Evolutionary conservation across 2,329 filamentous ascomycete species (phyloP), one percentile per base, ranked within the genome.

Genomic region (Colletotrichum higginsianum): DNA sequence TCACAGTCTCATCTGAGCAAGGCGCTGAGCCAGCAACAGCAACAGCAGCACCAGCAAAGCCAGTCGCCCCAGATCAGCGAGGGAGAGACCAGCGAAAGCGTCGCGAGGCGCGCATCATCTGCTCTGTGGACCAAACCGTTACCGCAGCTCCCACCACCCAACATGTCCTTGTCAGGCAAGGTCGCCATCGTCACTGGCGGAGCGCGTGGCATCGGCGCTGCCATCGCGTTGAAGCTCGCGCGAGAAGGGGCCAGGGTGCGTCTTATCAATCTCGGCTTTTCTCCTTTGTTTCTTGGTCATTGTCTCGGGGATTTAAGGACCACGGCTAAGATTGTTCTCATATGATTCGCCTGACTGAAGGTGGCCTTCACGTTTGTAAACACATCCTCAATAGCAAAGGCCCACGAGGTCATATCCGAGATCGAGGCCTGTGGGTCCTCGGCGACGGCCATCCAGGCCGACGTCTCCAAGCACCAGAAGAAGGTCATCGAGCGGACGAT

Each of bases 171-270:
- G 61, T 67, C 67, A 40, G 73, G 73, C 58, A 74, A 74, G 52
- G 71, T 74, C 44, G 73, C 72, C 60, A 64, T 74, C 65, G 71
- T 74, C 58, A 74, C 73, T 15, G 82, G 82, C 18, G 74, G 74
- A 82, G 83, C 88, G 78, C 86, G 89, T 80, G 89, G 88, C 74
- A 90, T 91, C 72, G 89, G 89, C 62, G 85, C 85, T 67, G 86
- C 85, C 67, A 90, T 90, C 81, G 89, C 88, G 70, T 81, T 86
- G 68, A 86, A 89, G 78, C 86, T 91, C 68, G 89, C 85, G 71
- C 80, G 83, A 66, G 85, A 87, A 66, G 89, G 89, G 68, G 88
- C 88, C 71, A 86, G 87, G 75, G 86, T 90, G 64, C 65, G 72
- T 73, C 53, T 35, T 60, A 30, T 40, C 63, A 30, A 55, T 38